A percentile compares a stretch with the other conserved stretches of the same genome.
phyloP scores from a whole-genome alignment of 2,329 filamentous ascomycete genomes.

The Dryadomyces sulphureus region DNA sequence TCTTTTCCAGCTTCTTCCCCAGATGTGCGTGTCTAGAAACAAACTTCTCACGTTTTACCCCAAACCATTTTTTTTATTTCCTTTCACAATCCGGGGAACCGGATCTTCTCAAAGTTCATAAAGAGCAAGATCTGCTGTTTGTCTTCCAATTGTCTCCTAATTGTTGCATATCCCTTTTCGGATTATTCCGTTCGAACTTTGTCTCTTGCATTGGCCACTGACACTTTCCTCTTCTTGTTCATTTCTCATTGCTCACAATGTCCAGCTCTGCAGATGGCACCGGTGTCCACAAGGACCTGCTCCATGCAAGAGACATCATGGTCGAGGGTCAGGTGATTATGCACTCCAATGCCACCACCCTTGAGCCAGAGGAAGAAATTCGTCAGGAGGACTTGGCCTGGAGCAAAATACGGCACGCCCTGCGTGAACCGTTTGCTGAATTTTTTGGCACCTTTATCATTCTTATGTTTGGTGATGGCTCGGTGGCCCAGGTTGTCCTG shows the following conservation, averaged over 20 bases:
- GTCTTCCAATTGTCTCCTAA: not conserved
- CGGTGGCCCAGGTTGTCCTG: slow-evolving; percentile 53
- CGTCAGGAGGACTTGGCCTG: slow-evolving; percentile 20
- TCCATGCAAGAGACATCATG: not conserved
- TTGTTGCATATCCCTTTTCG: not conserved
- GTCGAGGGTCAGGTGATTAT: slow-evolving; percentile 1
- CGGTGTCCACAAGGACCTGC: not conserved
- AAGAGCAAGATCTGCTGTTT: not conserved
- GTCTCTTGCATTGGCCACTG: no score
- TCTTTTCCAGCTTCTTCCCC: not conserved
- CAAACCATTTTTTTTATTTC: no score
- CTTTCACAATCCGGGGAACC: not conserved
- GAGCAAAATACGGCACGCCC: slow-evolving; percentile 33
- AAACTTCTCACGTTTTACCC: not conserved
- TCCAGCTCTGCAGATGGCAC: not conserved
- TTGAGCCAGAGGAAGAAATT: not conserved
- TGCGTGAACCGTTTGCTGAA: slow-evolving; percentile 48
- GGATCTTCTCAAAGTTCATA: not conserved
- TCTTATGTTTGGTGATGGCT: slow-evolving; percentile 56
- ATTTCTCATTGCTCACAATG: not conserved
- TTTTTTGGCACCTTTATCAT: slow-evolving; percentile 56
- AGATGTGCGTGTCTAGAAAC: not conserved
- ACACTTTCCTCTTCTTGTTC: not conserved
- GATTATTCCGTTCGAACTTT: no score
- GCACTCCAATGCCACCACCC: not conserved